Evolutionary conservation across 2,329 filamentous ascomycete species (phyloP), one percentile per base, ranked within the genome.

Genomic region (Alternaria panax): DNA sequence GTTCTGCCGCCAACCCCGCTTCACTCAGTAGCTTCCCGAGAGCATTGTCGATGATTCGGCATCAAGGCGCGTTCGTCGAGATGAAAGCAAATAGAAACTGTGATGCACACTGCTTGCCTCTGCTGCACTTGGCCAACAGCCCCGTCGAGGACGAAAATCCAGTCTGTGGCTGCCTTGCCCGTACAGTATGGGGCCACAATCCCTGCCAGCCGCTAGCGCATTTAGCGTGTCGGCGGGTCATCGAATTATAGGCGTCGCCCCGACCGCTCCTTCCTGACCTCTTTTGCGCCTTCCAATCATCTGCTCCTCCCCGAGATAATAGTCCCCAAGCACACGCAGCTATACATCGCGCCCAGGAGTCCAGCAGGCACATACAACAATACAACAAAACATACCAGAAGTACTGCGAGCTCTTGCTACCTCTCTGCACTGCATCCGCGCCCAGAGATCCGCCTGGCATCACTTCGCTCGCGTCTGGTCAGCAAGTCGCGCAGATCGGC

Each of bases 231-330:
- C 38, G 38, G 38, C 38, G 38, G 65, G 64, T 62, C 54, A n/a
- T 38, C 41, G 55, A 57, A 57, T 57, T 53, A 50, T 53, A 57
- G 52, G 48, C 48, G 48, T 50, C 55, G 63, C 57, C 61, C 57
- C 61, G 59, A 45, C 56, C 65, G 62, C 65, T 68, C 68, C 56
- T 67, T 67, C 14, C 14, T 16, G n/a, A 38, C 7, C 34, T 38
- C 34, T 20, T 38, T 16, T 7, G 14, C 70, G 30, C 30, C 30
- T 34, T 34, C 72, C 70, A 73, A 70, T 74, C 71, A 51, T 16
- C 34, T 38, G 34, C 20, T 20, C 20, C 38, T 20, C 18, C 20
- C n/a, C n/a, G n/a, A n/a, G n/a, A n/a, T n/a, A n/a, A n/a, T n/a
- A n/a, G n/a, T 41, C 38, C 36, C 36, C 36, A 40, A 66, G 66